Conservation (phyloP, 306 rosid species). For the Cucurbita ficifolia region DNA sequence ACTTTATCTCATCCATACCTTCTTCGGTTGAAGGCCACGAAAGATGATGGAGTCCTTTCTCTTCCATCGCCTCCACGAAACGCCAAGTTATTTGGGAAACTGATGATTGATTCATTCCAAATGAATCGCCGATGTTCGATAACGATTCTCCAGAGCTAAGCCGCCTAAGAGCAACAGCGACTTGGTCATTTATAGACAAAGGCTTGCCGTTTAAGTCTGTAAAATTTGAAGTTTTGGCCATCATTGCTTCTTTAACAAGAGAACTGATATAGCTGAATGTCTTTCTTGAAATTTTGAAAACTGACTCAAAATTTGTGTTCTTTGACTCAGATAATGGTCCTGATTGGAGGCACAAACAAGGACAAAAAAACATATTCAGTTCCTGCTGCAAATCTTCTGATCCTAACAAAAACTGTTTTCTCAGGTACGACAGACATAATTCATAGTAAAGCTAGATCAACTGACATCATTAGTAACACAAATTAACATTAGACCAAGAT, state of each 20-base stretch:
- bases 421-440: background rate
- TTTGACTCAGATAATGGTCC: conserved; percentile 52
- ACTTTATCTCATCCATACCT: conserved; percentile 51
- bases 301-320: conserved; percentile 47
- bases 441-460: background rate
- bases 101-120: conserved; percentile 55
- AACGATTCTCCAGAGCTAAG: conserved; percentile 82
- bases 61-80: conserved; percentile 87
- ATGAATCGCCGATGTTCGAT: conserved; percentile 52
- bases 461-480: background rate
- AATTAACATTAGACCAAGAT: background rate
- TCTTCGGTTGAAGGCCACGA: conserved; percentile 58
- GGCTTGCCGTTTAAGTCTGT: conserved; percentile 33
- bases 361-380: background rate
- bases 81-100: conserved; percentile 86
- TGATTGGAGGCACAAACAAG: conserved; percentile 18
- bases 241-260: conserved; percentile 59
- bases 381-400: background rate
- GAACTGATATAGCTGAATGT: conserved; percentile 77
- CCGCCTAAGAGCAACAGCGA: conserved; percentile 78
- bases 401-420: background rate
- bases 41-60: conserved; percentile 62
- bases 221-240: conserved; percentile 37
- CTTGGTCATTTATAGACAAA: conserved; percentile 64
- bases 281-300: conserved; percentile 67